Evolutionary conservation across 352 stramenopile species (phyloP).

Genomic region (Globisporangium paddicum): DNA sequence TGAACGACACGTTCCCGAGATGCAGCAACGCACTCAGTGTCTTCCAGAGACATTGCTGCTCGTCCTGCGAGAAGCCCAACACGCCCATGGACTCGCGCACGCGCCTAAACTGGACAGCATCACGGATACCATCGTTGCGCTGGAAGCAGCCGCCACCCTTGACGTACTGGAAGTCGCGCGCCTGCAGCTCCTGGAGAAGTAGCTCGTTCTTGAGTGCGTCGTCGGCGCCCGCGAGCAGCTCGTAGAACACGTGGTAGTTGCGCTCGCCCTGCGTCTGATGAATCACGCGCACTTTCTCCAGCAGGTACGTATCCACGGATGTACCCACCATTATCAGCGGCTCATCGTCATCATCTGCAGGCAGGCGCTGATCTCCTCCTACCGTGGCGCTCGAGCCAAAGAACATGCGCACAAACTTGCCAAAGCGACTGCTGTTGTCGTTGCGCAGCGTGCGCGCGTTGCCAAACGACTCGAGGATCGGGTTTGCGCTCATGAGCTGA

Average conservation of each 20-base stretch:
- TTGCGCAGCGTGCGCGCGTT: slow-evolving; percentile 77
- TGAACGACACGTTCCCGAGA: slow-evolving; percentile 77
- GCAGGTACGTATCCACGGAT: slow-evolving; percentile 85
- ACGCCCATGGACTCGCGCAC: slow-evolving; percentile 68
- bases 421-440: slow-evolving; percentile 83
- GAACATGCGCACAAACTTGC: slow-evolving; percentile 87
- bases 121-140: slow-evolving; percentile 59
- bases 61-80: slow-evolving; percentile 57
- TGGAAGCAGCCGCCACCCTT: slow-evolving; percentile 61
- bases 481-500: slow-evolving; percentile 76
- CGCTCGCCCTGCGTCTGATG: slow-evolving; percentile 66
- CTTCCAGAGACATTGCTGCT: slow-evolving; percentile 65
- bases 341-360: slow-evolving; percentile 16
- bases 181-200: slow-evolving; percentile 28
- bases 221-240: slow-evolving; percentile 56
- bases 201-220: slow-evolving; percentile 36
- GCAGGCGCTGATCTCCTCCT: background rate
- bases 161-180: slow-evolving; percentile 61
- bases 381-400: slow-evolving; percentile 40
- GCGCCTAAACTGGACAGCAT: slow-evolving; percentile 55
- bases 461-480: slow-evolving; percentile 85
- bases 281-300: slow-evolving; percentile 91
- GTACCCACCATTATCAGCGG: slow-evolving; percentile 58
- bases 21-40: slow-evolving; percentile 72
- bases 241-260: slow-evolving; percentile 85